phyloP scores from a whole-genome alignment of 2,329 filamentous ascomycete species.

The Sporothrix inflata region DNA sequence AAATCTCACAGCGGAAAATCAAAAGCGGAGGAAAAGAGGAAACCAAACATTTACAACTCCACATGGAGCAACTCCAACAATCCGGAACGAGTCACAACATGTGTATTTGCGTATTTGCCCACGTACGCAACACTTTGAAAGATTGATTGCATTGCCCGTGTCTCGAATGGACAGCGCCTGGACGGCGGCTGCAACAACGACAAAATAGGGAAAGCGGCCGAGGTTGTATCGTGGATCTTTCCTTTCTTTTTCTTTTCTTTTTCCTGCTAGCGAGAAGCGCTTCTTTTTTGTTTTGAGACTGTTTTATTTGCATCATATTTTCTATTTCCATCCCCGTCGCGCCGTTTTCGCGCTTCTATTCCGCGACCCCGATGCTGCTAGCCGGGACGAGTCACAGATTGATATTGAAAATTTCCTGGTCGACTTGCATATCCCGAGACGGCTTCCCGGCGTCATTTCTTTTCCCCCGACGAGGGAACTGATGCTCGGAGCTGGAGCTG shows the following conservation, averaged over 20 bases:
- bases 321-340: background rate
- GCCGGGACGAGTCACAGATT: background rate
- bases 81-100: slow-evolving; percentile 5
- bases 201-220: background rate
- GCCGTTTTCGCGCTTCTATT: background rate
- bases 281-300: background rate
- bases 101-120: background rate
- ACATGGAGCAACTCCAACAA: background rate
- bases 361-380: background rate
- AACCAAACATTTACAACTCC: background rate
- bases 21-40: background rate
- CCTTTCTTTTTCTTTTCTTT: background rate
- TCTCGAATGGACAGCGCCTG: background rate
- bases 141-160: background rate
- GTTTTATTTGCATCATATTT: background rate
- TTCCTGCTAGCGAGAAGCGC: background rate
- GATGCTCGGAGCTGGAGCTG: background rate
- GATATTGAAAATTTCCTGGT: background rate
- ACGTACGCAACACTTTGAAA: background rate
- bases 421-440: background rate
- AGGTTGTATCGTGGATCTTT: background rate
- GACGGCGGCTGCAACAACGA: background rate
- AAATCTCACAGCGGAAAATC: background rate
- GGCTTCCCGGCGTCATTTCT: background rate
- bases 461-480: background rate